A percentile compares a stretch with the other conserved stretches of the same genome.
Evolutionary conservation across 805 yeast species (phyloP).

Genomic region (Saccharomycopsis guyanensis): DNA sequence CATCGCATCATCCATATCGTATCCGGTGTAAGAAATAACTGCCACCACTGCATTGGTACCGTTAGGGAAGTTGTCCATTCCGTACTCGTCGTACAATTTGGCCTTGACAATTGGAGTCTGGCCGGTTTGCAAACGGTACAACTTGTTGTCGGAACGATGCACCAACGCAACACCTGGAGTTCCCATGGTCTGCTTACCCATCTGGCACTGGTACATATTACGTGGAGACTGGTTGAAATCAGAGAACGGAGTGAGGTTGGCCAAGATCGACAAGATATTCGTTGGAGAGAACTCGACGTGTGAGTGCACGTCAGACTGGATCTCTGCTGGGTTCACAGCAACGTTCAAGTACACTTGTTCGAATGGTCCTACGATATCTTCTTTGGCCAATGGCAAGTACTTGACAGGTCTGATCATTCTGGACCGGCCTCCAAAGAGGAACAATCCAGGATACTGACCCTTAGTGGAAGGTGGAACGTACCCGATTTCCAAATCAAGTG

Average conservation of each 20-base stretch:
- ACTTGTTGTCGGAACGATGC: slow-evolving; percentile 90
- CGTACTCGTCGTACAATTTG: slow-evolving; percentile 86
- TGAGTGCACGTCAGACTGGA: slow-evolving; percentile 68
- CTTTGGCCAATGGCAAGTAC: slow-evolving; percentile 75
- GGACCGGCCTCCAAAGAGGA: slow-evolving; percentile 82
- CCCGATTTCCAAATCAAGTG: slow-evolving; percentile 85
- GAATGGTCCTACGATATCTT: slow-evolving; percentile 91
- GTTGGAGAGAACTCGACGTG: slow-evolving; percentile 97
- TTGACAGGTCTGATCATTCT: slow-evolving; percentile 95
- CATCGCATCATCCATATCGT: slow-evolving; percentile 99
- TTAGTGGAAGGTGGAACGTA: slow-evolving; percentile 92
- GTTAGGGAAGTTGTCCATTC: slow-evolving; percentile 97
- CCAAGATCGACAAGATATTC: slow-evolving; percentile 86
- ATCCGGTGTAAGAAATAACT: slow-evolving; percentile 96
- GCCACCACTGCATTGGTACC: slow-evolving; percentile 99
- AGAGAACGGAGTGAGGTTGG: slow-evolving; percentile 95
- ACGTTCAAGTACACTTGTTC: slow-evolving; percentile 96
- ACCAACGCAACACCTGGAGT: slow-evolving; percentile 95
- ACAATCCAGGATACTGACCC: slow-evolving; percentile 97
- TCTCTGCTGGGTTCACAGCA: slow-evolving; percentile 92
- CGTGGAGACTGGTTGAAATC: slow-evolving; percentile 99
- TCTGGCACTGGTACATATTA: slow-evolving; percentile 99
- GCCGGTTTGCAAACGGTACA: slow-evolving; percentile 88
- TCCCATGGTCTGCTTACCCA: slow-evolving; percentile 99
- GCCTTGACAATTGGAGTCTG: slow-evolving; percentile 98